These are phyloP conservation scores for Mayamaea pseudoterrestris DNA, from an alignment of 108 stramenopile species.

Conservation along the genomic window DNA sequence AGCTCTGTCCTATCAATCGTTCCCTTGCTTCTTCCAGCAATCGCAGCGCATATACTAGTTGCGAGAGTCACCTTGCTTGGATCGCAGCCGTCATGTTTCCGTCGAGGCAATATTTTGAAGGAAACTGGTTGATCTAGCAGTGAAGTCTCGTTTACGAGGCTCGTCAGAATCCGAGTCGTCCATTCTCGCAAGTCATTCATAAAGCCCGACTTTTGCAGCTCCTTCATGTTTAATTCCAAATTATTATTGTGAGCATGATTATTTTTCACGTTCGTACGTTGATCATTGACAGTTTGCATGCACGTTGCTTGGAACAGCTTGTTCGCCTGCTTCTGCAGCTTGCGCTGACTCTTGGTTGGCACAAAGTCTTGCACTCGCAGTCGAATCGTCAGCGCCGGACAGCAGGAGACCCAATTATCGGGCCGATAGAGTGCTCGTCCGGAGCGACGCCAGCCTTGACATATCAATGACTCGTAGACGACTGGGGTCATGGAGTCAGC, in stretches of 20 bases:
- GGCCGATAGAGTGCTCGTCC: slow-evolving; percentile 74
- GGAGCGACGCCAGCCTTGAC: slow-evolving; percentile 75
- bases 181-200: slow-evolving; percentile 12
- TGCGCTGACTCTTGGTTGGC: slow-evolving; percentile 49
- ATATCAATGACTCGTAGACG: slow-evolving; percentile 46
- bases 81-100: too few relatives aligned
- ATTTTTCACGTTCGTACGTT: slow-evolving; percentile 2
- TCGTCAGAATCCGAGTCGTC: neutral
- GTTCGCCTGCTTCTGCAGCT: slow-evolving; percentile 29
- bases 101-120: neutral
- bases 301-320: slow-evolving; percentile 16
- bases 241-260: neutral
- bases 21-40: slow-evolving; percentile 38
- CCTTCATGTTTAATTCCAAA: neutral
- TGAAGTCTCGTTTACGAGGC: neutral
- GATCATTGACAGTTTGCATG: neutral
- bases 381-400: slow-evolving; percentile 68
- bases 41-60: slow-evolving; percentile 46
- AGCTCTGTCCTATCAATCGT: slow-evolving; percentile 21
- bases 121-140: neutral
- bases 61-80: slow-evolving; percentile 7
- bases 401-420: slow-evolving; percentile 66
- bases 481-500: slow-evolving; percentile 27
- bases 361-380: slow-evolving; percentile 42
- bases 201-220: slow-evolving; percentile 7